Percentiles rank a stretch among this genome's conserved stretches.
phyloP scores from a whole-genome alignment of 805 yeast genomes.

The Metschnikowia shivogae region DNA sequence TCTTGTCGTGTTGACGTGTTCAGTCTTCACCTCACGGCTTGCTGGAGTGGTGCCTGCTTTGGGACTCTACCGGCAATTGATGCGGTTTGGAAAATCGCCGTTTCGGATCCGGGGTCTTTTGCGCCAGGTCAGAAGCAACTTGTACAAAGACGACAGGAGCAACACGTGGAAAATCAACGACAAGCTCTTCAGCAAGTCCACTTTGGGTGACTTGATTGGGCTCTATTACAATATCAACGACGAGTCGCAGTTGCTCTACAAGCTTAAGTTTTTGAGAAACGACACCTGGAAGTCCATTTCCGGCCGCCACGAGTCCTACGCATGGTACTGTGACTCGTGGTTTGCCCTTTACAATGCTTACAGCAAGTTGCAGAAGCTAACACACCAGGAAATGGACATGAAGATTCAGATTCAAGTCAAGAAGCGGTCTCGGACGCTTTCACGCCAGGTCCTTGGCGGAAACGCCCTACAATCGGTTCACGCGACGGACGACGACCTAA shows the following conservation, averaged over 20 bases:
- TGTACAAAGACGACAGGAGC: slow-evolving; percentile 8
- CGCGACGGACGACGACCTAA: slow-evolving; percentile 17
- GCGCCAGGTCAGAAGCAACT: slow-evolving; percentile 22
- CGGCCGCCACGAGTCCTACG: slow-evolving; percentile 54
- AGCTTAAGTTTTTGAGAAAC: slow-evolving; percentile 45
- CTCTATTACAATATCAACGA: slow-evolving; percentile 64
- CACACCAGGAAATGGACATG: slow-evolving; percentile 48
- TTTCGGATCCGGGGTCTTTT: slow-evolving; percentile 44
- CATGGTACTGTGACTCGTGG: slow-evolving; percentile 67
- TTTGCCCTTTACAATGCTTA: slow-evolving; percentile 52
- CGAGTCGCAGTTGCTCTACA: slow-evolving; percentile 55
- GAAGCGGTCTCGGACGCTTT: slow-evolving; percentile 44
- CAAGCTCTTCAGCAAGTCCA: slow-evolving; percentile 36
- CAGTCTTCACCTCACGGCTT: slow-evolving; percentile 38
- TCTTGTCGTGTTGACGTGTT: slow-evolving; percentile 32
- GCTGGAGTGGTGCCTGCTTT: slow-evolving; percentile 45
- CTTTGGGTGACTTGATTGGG: slow-evolving; percentile 49
- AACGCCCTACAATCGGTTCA: slow-evolving; percentile 9
- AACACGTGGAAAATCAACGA: slow-evolving; percentile 12
- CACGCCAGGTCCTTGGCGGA: slow-evolving; percentile 36
- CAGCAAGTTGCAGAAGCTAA: slow-evolving; percentile 37
- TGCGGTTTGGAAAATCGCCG: slow-evolving; percentile 70
- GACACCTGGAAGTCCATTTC: slow-evolving; percentile 34
- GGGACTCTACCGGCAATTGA: slow-evolving; percentile 58
- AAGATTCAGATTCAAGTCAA: slow-evolving; percentile 60